These are phyloP conservation scores for Corylus americana DNA, from an alignment of 306 rosid genomes.

Conservation along the genomic window DNA sequence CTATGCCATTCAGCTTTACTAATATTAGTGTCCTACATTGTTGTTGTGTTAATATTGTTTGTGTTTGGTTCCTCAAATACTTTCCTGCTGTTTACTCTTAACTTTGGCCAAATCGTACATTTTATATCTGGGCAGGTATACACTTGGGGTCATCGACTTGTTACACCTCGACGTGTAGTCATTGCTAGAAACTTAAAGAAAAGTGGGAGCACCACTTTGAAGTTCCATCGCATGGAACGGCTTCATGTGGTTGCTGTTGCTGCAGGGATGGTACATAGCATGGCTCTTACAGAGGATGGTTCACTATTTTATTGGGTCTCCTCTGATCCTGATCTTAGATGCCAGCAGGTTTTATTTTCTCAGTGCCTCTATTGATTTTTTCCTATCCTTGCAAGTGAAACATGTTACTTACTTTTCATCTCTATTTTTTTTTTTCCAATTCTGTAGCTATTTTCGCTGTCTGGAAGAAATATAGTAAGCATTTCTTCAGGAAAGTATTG, in stretches of 20 bases:
- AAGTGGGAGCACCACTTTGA: conserved; percentile 69
- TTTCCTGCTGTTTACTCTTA: neutral
- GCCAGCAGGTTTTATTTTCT: conserved; percentile 71
- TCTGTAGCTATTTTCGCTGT: conserved; percentile 63
- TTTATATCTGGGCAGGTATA: conserved; percentile 58
- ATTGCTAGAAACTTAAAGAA: conserved; percentile 84
- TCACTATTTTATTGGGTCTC: conserved; percentile 90
- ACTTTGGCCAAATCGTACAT: neutral
- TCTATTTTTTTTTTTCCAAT: neutral
- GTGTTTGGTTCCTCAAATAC: neutral
- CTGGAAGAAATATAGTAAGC: conserved; percentile 68
- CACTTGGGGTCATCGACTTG: conserved; percentile 98
- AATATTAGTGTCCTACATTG: neutral
- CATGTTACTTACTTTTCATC: conserved; percentile 14
- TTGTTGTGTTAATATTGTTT: neutral
- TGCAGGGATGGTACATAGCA: conserved; percentile 85
- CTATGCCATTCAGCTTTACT: neutral
- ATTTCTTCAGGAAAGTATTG: conserved; percentile 95
- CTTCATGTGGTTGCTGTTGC: conserved; percentile 77
- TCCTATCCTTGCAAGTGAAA: conserved; percentile 9
- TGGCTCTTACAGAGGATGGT: conserved; percentile 89
- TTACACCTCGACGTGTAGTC: conserved; percentile 85
- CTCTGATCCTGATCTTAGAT: conserved; percentile 82
- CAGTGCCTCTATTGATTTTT: conserved; percentile 14
- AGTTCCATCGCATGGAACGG: conserved; percentile 77